A percentile compares a stretch with the other conserved stretches of the same genome.
phyloP scores from a whole-genome alignment of 768 basidiomycete species.

The Suillus placidus region DNA sequence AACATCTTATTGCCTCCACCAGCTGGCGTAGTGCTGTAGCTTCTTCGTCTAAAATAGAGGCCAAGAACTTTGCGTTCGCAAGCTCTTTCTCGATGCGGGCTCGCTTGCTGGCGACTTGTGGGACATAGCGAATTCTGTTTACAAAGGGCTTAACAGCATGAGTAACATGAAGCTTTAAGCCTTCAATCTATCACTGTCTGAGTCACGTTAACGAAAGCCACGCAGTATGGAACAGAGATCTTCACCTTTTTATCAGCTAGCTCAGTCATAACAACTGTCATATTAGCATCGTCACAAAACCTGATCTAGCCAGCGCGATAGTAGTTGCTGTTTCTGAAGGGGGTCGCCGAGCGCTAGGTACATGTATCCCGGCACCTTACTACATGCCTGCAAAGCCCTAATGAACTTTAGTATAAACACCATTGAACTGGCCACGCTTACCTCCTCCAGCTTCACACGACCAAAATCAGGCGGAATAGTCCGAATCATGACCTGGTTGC shows the following conservation, averaged over 20 bases:
- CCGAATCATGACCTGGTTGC: constrained; percentile 92
- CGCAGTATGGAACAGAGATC: constrained; percentile 11
- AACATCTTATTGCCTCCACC: too few relatives aligned
- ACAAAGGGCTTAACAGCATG: constrained; percentile 79
- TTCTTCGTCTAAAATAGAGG: constrained; percentile 75
- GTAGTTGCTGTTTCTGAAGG: constrained; percentile 87
- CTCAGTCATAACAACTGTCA: constrained; percentile 69
- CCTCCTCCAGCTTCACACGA: constrained; percentile 87
- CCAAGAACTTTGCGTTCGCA: constrained; percentile 71
- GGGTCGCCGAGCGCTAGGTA: constrained; percentile 93
- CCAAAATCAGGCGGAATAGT: constrained; percentile 94
- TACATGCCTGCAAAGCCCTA: constrained; percentile 59
- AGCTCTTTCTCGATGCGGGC: constrained; percentile 84
- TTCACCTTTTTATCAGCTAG: constrained; percentile 84
- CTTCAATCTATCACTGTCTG: constrained; percentile 84
- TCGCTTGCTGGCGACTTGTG: constrained; percentile 78
- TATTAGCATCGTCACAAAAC: constrained; percentile 84
- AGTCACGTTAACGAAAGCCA: constrained; percentile 11
- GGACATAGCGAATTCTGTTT: constrained; percentile 77
- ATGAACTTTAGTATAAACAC: constrained; percentile 10
- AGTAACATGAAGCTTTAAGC: constrained; percentile 90
- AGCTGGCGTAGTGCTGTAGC: constrained; percentile 54
- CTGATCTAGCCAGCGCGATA: constrained; percentile 95
- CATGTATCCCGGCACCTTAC: constrained; percentile 76
- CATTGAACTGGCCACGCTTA: constrained; percentile 37